A percentile compares a stretch with the other conserved stretches of the same genome.
Conservation (phyloP, 139 green algal genomes). For the Picochlorum sp. region DNA sequence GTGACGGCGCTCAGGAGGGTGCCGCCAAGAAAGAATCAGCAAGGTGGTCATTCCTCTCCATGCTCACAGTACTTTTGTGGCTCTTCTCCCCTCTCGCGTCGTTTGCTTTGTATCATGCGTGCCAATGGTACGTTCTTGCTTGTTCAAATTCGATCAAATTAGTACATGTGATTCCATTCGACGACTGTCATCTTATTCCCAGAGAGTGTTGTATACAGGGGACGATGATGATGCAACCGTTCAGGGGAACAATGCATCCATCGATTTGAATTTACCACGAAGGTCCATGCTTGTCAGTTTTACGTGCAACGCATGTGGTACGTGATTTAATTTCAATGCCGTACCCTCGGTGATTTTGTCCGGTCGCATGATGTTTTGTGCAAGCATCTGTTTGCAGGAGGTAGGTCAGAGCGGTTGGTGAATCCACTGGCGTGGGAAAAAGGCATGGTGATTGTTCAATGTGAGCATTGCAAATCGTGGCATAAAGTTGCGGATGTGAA, state of each 20-base stretch:
- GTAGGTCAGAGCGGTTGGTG: slow-evolving; percentile 25
- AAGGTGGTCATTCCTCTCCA: no score
- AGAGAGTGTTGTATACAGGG: no score
- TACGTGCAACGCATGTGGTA: slow-evolving; percentile 25
- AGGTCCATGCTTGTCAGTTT: slow-evolving; percentile 23
- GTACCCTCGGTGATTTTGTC: neutral
- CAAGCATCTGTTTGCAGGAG: neutral
- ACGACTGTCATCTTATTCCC: no score
- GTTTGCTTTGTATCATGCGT: no score
- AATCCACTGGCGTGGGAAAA: slow-evolving; percentile 29
- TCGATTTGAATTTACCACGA: slow-evolving; percentile 28
- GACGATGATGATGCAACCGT: neutral
- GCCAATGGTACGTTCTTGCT: no score
- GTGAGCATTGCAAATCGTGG: slow-evolving; percentile 24
- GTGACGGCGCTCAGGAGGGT: no score
- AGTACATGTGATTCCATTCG: no score
- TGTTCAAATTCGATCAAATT: no score
- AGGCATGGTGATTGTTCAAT: slow-evolving; percentile 32
- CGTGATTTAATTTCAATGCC: neutral
- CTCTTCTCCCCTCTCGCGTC: no score
- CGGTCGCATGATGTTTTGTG: neutral
- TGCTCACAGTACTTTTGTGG: no score
- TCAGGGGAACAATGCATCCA: neutral
- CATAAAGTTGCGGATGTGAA: slow-evolving; percentile 30
- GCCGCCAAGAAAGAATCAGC: no score